phyloP scores from a whole-genome alignment of 345 rosid genomes.

The Aquilaria yunnanensis region DNA sequence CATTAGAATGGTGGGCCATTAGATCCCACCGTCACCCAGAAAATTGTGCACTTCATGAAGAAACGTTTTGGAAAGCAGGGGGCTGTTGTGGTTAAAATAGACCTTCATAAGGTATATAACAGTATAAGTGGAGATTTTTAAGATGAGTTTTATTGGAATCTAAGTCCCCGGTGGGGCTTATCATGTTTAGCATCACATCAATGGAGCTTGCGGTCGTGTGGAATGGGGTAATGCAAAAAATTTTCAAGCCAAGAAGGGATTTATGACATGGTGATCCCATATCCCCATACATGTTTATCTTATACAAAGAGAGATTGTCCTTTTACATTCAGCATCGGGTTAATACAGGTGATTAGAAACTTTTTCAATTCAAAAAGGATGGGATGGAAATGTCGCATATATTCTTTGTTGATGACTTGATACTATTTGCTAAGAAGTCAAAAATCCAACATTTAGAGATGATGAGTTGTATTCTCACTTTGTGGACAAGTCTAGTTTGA shows the following conservation, averaged over 20 bases:
- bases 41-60: not conserved
- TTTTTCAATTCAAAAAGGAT: not conserved
- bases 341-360: not conserved
- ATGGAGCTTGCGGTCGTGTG: not conserved
- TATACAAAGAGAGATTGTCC: not conserved
- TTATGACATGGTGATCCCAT: not conserved
- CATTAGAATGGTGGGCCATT: too few species aligned
- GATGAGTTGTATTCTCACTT: too few species aligned
- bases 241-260: not conserved
- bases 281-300: conserved; percentile 4
- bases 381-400: not conserved
- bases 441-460: too few species aligned
- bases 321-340: not conserved
- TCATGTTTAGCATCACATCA: not conserved
- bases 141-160: not conserved
- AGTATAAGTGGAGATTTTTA: not conserved
- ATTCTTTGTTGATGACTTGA: conserved; percentile 3
- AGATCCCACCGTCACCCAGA: not conserved
- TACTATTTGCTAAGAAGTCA: not conserved
- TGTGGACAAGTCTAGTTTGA: too few species aligned
- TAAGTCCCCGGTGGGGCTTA: not conserved
- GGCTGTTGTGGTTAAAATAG: not conserved
- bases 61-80: not conserved
- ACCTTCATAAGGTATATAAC: not conserved
- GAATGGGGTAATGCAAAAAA: not conserved